A percentile compares a stretch with the other conserved stretches of the same genome.
phyloP scores from a whole-genome alignment of 1,284 basidiomycete genomes.

The Mycosarcoma maydis region DNA sequence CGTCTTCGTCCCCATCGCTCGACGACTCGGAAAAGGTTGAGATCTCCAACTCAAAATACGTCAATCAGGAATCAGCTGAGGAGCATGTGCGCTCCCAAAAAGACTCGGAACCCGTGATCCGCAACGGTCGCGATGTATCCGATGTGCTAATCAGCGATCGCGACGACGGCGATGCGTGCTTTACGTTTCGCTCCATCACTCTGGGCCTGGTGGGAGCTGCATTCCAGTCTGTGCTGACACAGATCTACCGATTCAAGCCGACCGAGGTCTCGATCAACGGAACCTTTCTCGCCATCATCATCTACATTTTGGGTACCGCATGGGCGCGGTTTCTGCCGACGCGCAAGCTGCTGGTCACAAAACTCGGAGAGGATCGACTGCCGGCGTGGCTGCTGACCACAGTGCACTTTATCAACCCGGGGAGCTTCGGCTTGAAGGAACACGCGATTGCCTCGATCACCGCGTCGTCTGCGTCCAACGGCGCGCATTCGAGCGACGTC shows the following conservation, averaged over 20 bases:
- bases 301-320: conserved; percentile 71
- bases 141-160: conserved; percentile 73
- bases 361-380: conserved; percentile 54
- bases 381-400: conserved; percentile 67
- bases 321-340: conserved; percentile 69
- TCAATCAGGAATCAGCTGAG: not conserved
- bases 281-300: conserved; percentile 74
- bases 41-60: not conserved
- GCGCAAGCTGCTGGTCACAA: conserved; percentile 63
- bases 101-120: conserved; percentile 12
- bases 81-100: not conserved
- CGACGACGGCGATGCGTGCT: conserved; percentile 74
- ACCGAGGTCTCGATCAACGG: conserved; percentile 71
- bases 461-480: conserved; percentile 69
- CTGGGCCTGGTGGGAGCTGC: conserved; percentile 73
- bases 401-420: conserved; percentile 73
- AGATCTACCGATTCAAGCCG: conserved; percentile 73
- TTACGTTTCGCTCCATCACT: conserved; percentile 73
- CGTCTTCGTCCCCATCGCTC: not conserved
- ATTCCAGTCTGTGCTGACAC: conserved; percentile 71
- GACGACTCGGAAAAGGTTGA: conserved; percentile 2
- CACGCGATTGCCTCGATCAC: conserved; percentile 75
- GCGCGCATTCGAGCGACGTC: conserved; percentile 14
- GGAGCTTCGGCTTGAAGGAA: conserved; percentile 73
- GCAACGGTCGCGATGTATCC: conserved; percentile 71